A percentile compares a stretch with the other conserved stretches of the same genome.
phyloP scores from a whole-genome alignment of 2,329 filamentous ascomycete species.

The Hypoxylon sp. region DNA sequence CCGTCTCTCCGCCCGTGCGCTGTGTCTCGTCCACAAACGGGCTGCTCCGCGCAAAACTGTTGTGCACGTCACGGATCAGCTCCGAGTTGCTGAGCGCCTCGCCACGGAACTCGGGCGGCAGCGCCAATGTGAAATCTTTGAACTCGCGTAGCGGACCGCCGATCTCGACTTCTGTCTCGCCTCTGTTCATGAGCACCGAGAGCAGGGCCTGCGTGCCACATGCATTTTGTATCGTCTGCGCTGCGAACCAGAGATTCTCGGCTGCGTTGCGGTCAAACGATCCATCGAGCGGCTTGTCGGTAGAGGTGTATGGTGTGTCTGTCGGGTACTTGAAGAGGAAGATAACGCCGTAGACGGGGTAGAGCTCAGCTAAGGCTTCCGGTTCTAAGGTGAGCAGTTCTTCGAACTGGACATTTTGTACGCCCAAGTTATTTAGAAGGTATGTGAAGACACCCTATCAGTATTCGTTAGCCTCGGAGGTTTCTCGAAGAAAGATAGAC shows the following conservation, averaged over 20 bases:
- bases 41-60: conserved; percentile 86
- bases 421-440: conserved; percentile 88
- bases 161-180: conserved; percentile 72
- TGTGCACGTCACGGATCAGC: conserved; percentile 81
- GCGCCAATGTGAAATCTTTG: conserved; percentile 85
- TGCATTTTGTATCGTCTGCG: conserved; percentile 97
- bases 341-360: conserved; percentile 91
- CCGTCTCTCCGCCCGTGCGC: conserved; percentile 73
- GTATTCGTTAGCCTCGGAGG: conserved; percentile 41
- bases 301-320: conserved; percentile 67
- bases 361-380: conserved; percentile 73
- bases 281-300: conserved; percentile 78
- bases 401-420: conserved; percentile 94
- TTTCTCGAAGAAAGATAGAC: conserved; percentile 22
- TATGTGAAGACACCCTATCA: conserved; percentile 94
- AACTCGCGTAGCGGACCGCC: conserved; percentile 77
- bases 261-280: conserved; percentile 78
- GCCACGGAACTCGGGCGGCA: conserved; percentile 76
- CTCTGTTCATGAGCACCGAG: conserved; percentile 84
- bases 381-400: conserved; percentile 91
- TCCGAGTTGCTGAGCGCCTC: conserved; percentile 70
- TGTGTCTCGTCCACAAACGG: conserved; percentile 94
- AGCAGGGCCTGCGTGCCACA: conserved; percentile 96
- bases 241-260: conserved; percentile 88
- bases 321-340: conserved; percentile 98